Evolutionary conservation across 352 stramenopile species (phyloP), one percentile per base, ranked within the genome.

Genomic region (Globisporangium recalcitrans): DNA sequence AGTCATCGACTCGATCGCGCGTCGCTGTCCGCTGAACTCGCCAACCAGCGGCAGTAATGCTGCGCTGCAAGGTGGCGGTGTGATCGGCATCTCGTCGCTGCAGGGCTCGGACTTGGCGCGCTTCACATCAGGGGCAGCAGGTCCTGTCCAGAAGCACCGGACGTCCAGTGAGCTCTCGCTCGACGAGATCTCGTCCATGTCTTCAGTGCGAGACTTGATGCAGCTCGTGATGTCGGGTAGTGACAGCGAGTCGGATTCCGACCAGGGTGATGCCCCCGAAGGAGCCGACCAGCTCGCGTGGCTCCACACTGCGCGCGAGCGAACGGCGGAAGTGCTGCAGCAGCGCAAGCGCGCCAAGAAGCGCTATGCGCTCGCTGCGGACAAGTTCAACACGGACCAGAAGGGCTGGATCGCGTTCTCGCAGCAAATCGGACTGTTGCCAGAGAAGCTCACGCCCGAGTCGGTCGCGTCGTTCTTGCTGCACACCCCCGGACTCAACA

Each of bases 331-430:
- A 62, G 86, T 96, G 11, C 67, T 98, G 22, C 90, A 96, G 65
- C 82, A 97, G 67, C 81, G 90, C 55, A 93, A 98, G 67, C 87
- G 85, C n/a, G 80, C 90, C 34, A 98, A 98, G 69, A 93, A 96
- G 52, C 77, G 87, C 7, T 86, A 98, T 16, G 80, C 77, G 0
- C 82, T 98, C 38, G 88, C 94, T 13, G 94, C 94, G 4, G 74
- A 95, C 46, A 88, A 95, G 51, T 99, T 99, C 74, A 99, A 99
- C 72, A 85, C 85, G 14, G 87, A 96, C 44, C 85, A 87, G 42
- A 97, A 97, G 66, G 88, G 93, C 48, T 98, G 92, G 91, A 79
- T 98, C 64, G 80, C 81, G 42, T 97, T 90, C 63, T 89, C 86
- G 21, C 85, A 96, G 58, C 80, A 97, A 34, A 83, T 97, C 56